Evolutionary conservation across 441 rosid species (phyloP).

Genomic region (California macrophylla): DNA sequence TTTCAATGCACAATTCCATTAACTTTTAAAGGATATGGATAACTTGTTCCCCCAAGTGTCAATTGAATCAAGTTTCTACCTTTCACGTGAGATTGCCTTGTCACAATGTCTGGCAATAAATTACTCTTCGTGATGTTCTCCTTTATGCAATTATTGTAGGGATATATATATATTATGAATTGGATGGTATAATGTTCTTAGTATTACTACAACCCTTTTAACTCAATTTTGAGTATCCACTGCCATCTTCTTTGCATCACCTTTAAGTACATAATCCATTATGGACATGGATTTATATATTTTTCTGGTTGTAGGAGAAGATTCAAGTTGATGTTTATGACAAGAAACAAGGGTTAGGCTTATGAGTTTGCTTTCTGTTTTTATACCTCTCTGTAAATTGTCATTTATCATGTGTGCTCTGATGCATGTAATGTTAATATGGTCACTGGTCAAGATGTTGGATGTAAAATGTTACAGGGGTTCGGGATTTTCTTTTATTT

Average conservation of each 20-base stretch:
- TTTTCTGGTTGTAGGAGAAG: background rate
- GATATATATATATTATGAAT: slow-evolving; percentile 1
- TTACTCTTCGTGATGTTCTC: background rate
- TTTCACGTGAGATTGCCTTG: background rate
- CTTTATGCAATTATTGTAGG: background rate
- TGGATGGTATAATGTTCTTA: background rate
- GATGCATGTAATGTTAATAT: background rate
- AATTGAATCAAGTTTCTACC: background rate
- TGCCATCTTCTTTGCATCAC: background rate
- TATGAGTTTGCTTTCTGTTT: background rate
- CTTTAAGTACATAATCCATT: background rate
- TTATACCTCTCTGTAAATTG: background rate
- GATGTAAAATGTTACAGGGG: background rate
- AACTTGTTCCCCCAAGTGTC: background rate
- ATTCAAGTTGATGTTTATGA: background rate
- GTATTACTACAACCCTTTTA: background rate
- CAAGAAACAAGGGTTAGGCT: background rate
- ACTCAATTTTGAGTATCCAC: background rate
- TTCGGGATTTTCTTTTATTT: background rate
- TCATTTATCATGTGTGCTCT: background rate
- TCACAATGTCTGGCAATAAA: background rate
- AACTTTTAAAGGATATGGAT: background rate
- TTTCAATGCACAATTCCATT: slow-evolving; percentile 2
- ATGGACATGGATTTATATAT: background rate
- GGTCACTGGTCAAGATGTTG: background rate